These are phyloP conservation scores for Rubus idaeus DNA, from an alignment of 306 rosid genomes.

Conservation along the genomic window DNA sequence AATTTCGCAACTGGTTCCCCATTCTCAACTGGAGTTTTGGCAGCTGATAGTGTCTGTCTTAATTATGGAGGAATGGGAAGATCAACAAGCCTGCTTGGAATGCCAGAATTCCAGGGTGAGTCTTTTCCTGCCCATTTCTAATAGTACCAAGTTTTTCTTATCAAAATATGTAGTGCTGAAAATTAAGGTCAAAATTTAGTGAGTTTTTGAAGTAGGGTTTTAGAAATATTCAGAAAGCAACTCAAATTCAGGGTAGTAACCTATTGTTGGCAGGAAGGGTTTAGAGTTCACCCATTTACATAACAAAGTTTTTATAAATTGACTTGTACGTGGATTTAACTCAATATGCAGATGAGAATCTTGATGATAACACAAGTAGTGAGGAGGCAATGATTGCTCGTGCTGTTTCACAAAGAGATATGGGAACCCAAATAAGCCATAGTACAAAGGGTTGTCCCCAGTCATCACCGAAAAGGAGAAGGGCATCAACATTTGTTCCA, in stretches of 20 bases:
- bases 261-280: too few species aligned
- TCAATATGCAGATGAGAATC: constrained; percentile 44
- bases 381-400: constrained; percentile 32
- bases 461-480: constrained; percentile 36
- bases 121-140: constrained; percentile 44
- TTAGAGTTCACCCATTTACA: too few species aligned
- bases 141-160: constrained; percentile 33
- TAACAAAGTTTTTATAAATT: not conserved
- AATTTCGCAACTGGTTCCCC: constrained; percentile 56
- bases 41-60: constrained; percentile 54
- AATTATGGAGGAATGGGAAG: constrained; percentile 36
- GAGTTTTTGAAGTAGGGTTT: not conserved
- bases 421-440: constrained; percentile 73
- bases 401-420: constrained; percentile 46
- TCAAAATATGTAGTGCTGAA: not conserved
- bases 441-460: constrained; percentile 31
- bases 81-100: constrained; percentile 36
- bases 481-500: constrained; percentile 25
- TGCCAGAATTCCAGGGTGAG: constrained; percentile 50
- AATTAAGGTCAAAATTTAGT: not conserved
- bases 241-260: not conserved
- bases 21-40: constrained; percentile 69
- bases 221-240: not conserved
- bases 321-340: constrained; percentile 8
- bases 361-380: constrained; percentile 29